These are phyloP conservation scores for Populus nigra DNA, from an alignment of 345 rosid genomes.

Conservation along the genomic window DNA sequence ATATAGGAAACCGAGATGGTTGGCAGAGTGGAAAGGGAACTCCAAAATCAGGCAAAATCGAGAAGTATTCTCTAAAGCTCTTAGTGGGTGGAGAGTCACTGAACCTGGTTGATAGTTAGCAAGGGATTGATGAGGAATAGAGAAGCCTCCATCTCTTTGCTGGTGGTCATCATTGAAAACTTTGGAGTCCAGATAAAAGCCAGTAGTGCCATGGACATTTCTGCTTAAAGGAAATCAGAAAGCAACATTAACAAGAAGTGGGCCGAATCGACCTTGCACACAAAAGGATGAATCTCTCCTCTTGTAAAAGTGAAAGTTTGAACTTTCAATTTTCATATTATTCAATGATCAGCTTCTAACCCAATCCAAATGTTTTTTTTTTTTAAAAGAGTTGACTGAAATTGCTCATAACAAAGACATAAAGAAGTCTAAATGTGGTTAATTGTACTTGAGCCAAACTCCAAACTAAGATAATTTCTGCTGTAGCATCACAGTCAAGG, in stretches of 20 bases:
- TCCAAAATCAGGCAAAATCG: background rate
- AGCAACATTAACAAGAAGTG: background rate
- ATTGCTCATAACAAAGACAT: background rate
- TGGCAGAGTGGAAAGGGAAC: background rate
- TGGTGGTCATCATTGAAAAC: slow-evolving; percentile 22
- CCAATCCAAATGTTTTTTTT: no score
- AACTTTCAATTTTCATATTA: no score
- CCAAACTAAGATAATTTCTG: background rate
- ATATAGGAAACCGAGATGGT: background rate
- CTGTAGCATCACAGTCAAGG: no score
- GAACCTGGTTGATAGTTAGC: slow-evolving; percentile 36
- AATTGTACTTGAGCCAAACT: background rate
- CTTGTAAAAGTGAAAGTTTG: no score
- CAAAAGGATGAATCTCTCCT: background rate
- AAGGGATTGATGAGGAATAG: slow-evolving; percentile 29
- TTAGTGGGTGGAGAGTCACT: background rate
- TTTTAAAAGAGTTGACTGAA: background rate
- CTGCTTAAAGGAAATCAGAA: slow-evolving; percentile 7
- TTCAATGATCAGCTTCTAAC: background rate
- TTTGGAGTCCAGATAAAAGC: slow-evolving; percentile 33
- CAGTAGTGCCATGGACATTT: slow-evolving; percentile 22
- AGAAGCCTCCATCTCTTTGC: slow-evolving; percentile 23
- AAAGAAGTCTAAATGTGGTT: background rate
- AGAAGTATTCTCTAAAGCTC: background rate
- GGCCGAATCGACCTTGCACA: background rate